phyloP scores from a whole-genome alignment of 495 filamentous ascomycete genomes.

The Penicillium mononematosum region DNA sequence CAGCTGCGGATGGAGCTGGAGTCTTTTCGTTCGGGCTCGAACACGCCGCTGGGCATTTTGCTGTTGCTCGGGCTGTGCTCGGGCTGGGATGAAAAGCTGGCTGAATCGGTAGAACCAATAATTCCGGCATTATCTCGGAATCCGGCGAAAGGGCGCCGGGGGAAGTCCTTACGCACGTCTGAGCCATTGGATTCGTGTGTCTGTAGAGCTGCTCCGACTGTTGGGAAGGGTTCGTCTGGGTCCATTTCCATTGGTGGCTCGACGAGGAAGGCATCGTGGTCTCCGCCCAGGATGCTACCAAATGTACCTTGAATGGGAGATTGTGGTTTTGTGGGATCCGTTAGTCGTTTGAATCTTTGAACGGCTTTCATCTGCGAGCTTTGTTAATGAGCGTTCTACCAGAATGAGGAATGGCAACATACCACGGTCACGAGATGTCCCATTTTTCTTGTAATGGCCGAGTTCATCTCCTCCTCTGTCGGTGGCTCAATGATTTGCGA shows the following conservation, averaged over 20 bases:
- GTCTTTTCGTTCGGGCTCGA: constrained; percentile 30
- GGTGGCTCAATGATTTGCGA: constrained; percentile 73
- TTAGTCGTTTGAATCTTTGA: constrained; percentile 72
- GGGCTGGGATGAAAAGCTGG: constrained; percentile 18
- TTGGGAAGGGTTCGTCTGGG: constrained; percentile 38
- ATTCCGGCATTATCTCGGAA: constrained; percentile 29
- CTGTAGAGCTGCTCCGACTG: constrained; percentile 19
- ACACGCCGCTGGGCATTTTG: constrained; percentile 18
- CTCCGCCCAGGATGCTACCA: constrained; percentile 33
- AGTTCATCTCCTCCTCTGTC: constrained; percentile 84
- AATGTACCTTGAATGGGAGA: constrained; percentile 57
- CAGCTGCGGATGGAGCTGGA: constrained; percentile 31
- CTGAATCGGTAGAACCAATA: constrained; percentile 21
- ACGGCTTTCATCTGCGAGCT: constrained; percentile 83
- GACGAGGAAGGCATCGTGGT: constrained; percentile 52
- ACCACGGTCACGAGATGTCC: constrained; percentile 80
- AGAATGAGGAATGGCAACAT: constrained; percentile 33
- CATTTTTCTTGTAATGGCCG: constrained; percentile 87
- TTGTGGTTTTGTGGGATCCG: constrained; percentile 46
- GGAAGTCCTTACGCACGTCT: constrained; percentile 50
- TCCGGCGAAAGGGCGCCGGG: constrained; percentile 49
- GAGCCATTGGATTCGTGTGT: constrained; percentile 47
- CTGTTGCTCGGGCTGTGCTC: constrained; percentile 21
- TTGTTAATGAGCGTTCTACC: constrained; percentile 15
- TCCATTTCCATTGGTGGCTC: constrained; percentile 58